A percentile compares a stretch with the other conserved stretches of the same genome.
Conservation (phyloP, 1,284 basidiomycete genomes). For the Ustanciosporium gigantosporum region DNA sequence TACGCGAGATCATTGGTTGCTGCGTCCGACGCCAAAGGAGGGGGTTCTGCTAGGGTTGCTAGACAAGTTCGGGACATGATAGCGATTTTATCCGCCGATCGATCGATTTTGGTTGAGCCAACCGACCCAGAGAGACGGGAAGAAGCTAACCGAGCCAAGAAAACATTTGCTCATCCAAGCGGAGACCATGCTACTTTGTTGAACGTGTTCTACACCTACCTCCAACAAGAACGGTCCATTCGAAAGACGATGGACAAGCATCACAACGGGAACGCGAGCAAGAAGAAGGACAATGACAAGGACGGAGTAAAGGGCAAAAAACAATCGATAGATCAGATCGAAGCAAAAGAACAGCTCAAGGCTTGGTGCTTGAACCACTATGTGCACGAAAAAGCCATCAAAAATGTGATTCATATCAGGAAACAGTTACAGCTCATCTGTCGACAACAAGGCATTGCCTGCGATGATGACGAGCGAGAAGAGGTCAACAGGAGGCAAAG, state of each 20-base stretch:
- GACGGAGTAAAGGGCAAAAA: background rate
- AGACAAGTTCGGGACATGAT: constrained; percentile 56
- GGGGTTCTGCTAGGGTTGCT: constrained; percentile 31
- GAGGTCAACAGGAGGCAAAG: too few relatives aligned
- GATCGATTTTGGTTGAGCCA: constrained; percentile 44
- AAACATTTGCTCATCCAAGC: constrained; percentile 38
- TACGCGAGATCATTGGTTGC: constrained; percentile 52
- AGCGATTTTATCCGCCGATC: constrained; percentile 51
- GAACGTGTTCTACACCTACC: constrained; percentile 58
- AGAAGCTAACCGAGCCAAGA: constrained; percentile 62
- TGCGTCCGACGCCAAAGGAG: constrained; percentile 30
- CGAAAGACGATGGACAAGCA: constrained; percentile 1
- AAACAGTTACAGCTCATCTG: constrained; percentile 51
- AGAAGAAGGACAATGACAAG: background rate
- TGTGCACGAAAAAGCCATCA: constrained; percentile 49
- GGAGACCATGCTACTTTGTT: constrained; percentile 58
- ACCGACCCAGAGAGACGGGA: constrained; percentile 43
- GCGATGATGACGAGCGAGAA: constrained; percentile 40
- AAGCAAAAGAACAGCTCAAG: constrained; percentile 62
- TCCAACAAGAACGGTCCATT: constrained; percentile 23
- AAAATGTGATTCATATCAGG: constrained; percentile 50
- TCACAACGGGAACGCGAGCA: constrained; percentile 9
- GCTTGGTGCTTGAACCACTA: constrained; percentile 54
- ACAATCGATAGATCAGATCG: background rate
- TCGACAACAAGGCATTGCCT: constrained; percentile 41